These are phyloP conservation scores for Chloranthus sessilifolius DNA, from an alignment of 164 flowering plant genomes.

Conservation along the genomic window DNA sequence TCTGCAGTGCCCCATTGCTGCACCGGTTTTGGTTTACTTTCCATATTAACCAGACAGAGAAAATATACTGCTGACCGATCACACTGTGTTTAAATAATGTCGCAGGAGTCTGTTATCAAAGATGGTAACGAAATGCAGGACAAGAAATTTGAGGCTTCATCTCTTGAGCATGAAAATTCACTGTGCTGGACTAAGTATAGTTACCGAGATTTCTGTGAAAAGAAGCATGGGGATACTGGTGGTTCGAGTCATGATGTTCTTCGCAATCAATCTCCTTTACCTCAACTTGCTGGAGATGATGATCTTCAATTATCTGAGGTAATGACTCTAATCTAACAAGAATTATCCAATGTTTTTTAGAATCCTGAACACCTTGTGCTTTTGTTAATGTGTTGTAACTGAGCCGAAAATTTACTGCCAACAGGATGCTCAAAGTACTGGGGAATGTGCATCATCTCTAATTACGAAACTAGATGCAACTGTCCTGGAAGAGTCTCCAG, in stretches of 20 bases:
- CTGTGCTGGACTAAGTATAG: conserved; percentile 31
- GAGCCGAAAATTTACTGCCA: conserved; percentile 12
- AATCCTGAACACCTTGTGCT: not conserved
- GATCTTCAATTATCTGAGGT: conserved; percentile 6
- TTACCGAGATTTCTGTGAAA: conserved; percentile 18
- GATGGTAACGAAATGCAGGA: conserved; percentile 23
- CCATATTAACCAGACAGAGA: too few relatives aligned
- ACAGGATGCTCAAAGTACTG: conserved; percentile 47
- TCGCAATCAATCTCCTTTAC: conserved; percentile 1
- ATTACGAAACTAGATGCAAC: conserved; percentile 11
- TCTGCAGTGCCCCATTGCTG: too few relatives aligned
- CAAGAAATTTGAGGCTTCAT: conserved; percentile 23
- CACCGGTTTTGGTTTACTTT: too few relatives aligned
- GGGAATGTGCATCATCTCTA: conserved; percentile 29
- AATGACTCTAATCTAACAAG: too few relatives aligned
- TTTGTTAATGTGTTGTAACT: not conserved
- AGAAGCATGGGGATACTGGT: conserved; percentile 29
- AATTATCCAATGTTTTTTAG: too few relatives aligned
- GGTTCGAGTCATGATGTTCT: conserved; percentile 1
- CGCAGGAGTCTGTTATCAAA: conserved; percentile 20
- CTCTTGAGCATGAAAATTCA: conserved; percentile 5
- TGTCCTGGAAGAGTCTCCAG: conserved; percentile 26
- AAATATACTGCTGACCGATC: conserved; percentile 4
- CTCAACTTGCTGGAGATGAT: not conserved
- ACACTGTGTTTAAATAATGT: conserved; percentile 8